phyloP scores from a whole-genome alignment of 176 grass and related monocot genomes.

The Carex kokanica region DNA sequence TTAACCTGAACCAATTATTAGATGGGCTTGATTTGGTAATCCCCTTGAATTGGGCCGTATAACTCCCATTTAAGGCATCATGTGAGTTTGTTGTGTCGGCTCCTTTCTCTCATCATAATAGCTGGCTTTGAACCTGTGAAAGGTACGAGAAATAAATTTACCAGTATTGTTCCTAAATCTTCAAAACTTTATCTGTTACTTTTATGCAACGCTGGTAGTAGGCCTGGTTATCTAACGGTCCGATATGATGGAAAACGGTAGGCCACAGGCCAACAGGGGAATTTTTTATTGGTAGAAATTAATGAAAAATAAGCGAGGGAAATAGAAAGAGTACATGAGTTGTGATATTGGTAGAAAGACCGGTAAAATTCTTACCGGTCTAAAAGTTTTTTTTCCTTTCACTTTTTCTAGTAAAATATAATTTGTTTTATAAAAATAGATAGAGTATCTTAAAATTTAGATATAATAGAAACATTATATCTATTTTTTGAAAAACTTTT shows the following conservation, averaged over 20 bases:
- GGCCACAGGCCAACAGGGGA: too few species aligned
- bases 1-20: background rate
- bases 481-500: too few species aligned
- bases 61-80: background rate
- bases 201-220: background rate
- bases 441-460: too few species aligned
- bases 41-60: background rate
- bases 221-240: background rate
- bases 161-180: background rate
- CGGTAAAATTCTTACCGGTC: too few species aligned
- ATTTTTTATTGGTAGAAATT: too few species aligned
- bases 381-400: too few species aligned
- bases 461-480: too few species aligned
- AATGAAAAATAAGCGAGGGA: too few species aligned
- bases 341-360: too few species aligned
- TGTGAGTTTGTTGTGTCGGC: conserved; percentile 1
- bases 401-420: too few species aligned
- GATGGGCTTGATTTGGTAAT: background rate
- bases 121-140: background rate
- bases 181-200: background rate
- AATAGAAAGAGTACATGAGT: too few species aligned
- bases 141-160: background rate
- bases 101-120: background rate
- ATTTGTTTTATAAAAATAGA: too few species aligned
- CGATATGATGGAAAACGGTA: background rate